Percentiles rank a stretch among this genome's conserved stretches.
phyloP scores from a whole-genome alignment of 192 early-diverging fungal genomes.

The Coemansia sp. region DNA sequence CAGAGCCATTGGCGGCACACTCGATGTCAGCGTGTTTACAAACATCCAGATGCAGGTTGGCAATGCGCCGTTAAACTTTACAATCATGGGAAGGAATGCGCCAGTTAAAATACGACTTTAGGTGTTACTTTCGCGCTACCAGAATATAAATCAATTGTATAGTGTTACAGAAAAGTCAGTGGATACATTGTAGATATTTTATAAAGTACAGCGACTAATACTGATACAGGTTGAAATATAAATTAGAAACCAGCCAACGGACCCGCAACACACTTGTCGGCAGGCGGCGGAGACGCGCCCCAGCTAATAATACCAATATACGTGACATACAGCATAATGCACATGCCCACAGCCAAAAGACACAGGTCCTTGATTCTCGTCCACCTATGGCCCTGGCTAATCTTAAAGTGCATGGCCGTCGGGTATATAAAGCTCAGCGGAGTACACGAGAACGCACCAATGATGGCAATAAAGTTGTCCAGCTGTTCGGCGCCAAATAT shows the following conservation, averaged over 20 bases:
- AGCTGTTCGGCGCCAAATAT: slow-evolving; percentile 77
- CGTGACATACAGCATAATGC: slow-evolving; percentile 83
- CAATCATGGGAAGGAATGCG: slow-evolving; percentile 33
- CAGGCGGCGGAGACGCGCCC: slow-evolving; percentile 30
- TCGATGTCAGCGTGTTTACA: slow-evolving; percentile 46
- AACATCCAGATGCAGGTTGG: slow-evolving; percentile 40
- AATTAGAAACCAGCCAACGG: neutral
- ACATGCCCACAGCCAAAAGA: slow-evolving; percentile 65
- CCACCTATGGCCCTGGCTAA: slow-evolving; percentile 48
- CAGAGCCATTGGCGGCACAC: slow-evolving; percentile 42
- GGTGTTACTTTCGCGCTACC: too few species aligned
- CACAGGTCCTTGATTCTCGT: slow-evolving; percentile 59
- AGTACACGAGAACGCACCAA: slow-evolving; percentile 78
- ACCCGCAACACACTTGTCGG: slow-evolving; percentile 13
- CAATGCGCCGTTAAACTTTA: slow-evolving; percentile 40
- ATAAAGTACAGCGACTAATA: neutral
- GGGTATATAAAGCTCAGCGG: slow-evolving; percentile 86
- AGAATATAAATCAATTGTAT: too few species aligned
- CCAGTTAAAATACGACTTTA: slow-evolving; percentile 39
- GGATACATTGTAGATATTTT: too few species aligned
- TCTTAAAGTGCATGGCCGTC: slow-evolving; percentile 75
- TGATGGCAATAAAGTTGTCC: slow-evolving; percentile 82
- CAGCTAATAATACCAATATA: slow-evolving; percentile 51
- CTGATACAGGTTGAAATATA: neutral
- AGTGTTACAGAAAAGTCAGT: too few species aligned